Evolutionary conservation across 2,329 filamentous ascomycete genomes (phyloP), one percentile per base, ranked within the genome.

Genomic region (Sporothrix brasiliensis): DNA sequence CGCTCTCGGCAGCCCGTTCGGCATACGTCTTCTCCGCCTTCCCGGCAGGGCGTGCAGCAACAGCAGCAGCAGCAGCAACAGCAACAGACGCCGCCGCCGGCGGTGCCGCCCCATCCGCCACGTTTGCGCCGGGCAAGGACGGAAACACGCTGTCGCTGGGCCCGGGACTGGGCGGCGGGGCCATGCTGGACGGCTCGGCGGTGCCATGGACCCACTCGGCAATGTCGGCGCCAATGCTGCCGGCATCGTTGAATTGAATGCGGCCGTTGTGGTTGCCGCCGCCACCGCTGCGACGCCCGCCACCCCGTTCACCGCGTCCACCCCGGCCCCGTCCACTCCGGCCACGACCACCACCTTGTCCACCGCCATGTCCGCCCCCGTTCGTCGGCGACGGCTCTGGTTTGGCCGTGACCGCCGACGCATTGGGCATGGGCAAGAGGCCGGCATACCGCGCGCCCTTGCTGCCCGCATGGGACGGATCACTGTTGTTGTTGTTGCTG

Each of bases 71-170:
- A n/a, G n/a, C n/a, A n/a, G n/a, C n/a, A n/a, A n/a, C n/a, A n/a
- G n/a, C n/a, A n/a, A n/a, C n/a, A n/a, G n/a, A n/a, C 19, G 47
- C 47, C 19, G 47, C 19, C 19, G 47, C 16, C 19, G 47, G 27
- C 27, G 63, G 2, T 16, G 4, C 14, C 13, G 16, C 13, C 11
- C 16, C 41, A 2, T 19, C 7, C 0, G n/a, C 71, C 13, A 10
- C 70, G 14, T 34, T 65, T 0, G 41, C 44, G 4, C 75, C 70
- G 2, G 81, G 80, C 49, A 83, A 75, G 0, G 80, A 78, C 3
- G 81, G 82, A 74, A 83, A 83, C 44, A 82, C 81, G 0, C 81
- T 79, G 0, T 74, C 70, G 9, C 74, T 77, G 1, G 80, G 77
- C 1, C 78, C 52, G 1, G 54, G 63, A 75, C 69, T 81, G 77